These are phyloP conservation scores for Sarocladium kiliense DNA, from an alignment of 2,329 filamentous ascomycete genomes.

Conservation along the genomic window DNA sequence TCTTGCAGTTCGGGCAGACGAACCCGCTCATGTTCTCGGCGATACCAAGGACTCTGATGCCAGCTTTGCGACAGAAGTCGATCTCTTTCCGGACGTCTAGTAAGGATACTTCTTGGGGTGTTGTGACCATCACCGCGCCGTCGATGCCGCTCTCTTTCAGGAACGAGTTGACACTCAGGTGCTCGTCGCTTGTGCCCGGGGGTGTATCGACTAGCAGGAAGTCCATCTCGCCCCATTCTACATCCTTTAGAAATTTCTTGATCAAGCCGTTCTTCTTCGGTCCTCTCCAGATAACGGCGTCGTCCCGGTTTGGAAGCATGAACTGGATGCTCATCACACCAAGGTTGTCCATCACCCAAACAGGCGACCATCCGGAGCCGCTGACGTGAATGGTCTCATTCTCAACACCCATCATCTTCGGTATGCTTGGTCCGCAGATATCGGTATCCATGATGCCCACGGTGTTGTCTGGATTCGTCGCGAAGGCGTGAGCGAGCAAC, in stretches of 20 bases:
- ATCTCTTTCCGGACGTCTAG: slow-evolving; percentile 96
- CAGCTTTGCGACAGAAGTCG: slow-evolving; percentile 93
- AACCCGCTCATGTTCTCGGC: slow-evolving; percentile 99
- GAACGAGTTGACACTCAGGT: slow-evolving; percentile 88
- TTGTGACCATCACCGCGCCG: slow-evolving; percentile 88
- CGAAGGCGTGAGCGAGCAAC: slow-evolving; percentile 84
- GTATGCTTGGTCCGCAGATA: slow-evolving; percentile 92
- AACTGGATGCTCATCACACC: slow-evolving; percentile 98
- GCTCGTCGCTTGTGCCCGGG: slow-evolving; percentile 91
- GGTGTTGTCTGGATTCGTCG: slow-evolving; percentile 68
- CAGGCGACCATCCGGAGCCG: slow-evolving; percentile 84
- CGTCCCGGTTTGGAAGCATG: slow-evolving; percentile 89
- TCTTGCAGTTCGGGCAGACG: slow-evolving; percentile 87
- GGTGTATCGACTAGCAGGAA: slow-evolving; percentile 93
- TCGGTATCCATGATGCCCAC: slow-evolving; percentile 98
- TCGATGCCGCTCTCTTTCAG: slow-evolving; percentile 89
- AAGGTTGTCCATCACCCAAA: slow-evolving; percentile 92
- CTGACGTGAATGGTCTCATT: slow-evolving; percentile 89
- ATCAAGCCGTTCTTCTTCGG: slow-evolving; percentile 98
- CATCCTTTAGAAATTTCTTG: slow-evolving; percentile 96
- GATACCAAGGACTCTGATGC: slow-evolving; percentile 79
- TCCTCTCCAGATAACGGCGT: slow-evolving; percentile 95
- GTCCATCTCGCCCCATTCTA: slow-evolving; percentile 94
- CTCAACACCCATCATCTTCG: slow-evolving; percentile 98
- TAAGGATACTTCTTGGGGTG: slow-evolving; percentile 87